phyloP scores from a whole-genome alignment of 2,329 filamentous ascomycete species.

The Penicillium thymicola region DNA sequence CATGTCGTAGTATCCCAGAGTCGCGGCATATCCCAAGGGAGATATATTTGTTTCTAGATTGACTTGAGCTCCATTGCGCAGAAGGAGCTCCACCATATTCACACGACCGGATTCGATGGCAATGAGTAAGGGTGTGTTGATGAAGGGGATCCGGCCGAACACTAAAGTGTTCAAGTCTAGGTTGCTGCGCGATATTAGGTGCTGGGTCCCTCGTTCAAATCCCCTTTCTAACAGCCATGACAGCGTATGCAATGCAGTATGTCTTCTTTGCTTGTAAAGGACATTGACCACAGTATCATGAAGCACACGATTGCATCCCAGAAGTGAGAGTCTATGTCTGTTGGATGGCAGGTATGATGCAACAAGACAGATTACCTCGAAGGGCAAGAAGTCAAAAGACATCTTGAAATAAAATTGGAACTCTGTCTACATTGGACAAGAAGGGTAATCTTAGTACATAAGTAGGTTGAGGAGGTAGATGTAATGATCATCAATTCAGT shows the following conservation, averaged over 20 bases:
- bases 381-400: not conserved
- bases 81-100: not conserved
- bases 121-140: not conserved
- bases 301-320: not conserved
- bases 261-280: not conserved
- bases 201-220: not conserved
- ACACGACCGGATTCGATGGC: not conserved
- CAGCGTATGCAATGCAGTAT: accelerated
- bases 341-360: not conserved
- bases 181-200: not conserved
- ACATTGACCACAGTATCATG: not conserved
- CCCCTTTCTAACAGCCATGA: not conserved
- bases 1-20: not conserved
- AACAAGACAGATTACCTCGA: not conserved
- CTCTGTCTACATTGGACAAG: not conserved
- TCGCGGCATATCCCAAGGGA: not conserved
- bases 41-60: not conserved
- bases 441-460: no score
- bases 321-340: not conserved
- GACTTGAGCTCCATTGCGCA: not conserved
- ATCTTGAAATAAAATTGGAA: not conserved
- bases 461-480: not conserved
- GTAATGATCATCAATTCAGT: not conserved
- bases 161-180: not conserved
- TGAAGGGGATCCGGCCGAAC: accelerated